Evolutionary conservation across 2,329 filamentous ascomycete species (phyloP), one percentile per base, ranked within the genome.

Genomic region (Cordyceps cicadae): DNA sequence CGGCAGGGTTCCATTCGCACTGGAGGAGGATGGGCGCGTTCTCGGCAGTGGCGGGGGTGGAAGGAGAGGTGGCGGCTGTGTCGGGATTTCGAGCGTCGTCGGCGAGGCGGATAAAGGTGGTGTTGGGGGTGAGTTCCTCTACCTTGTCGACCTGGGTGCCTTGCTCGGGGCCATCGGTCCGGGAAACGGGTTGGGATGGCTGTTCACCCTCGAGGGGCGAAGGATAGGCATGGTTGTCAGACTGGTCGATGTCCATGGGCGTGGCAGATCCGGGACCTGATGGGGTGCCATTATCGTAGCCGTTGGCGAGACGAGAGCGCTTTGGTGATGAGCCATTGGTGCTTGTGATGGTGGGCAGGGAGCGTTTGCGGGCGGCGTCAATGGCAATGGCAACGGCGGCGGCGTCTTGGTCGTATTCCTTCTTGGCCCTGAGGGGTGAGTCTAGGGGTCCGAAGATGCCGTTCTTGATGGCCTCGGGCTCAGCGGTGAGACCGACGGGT

Each of bases 1-100:
- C 80, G 73, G 72, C 78, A 67, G 85, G 85, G 77, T 82, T 86
- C 82, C 84, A 87, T 78, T 86, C 83, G 80, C 84, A 87, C 74
- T 86, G 83, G 76, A 87, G 79, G 73, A 87, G 75, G 68, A 86
- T 79, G 70, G 84, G 82, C 73, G 78, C 77, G 68, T 79, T 82
- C 70, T 83, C 80, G 15, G 39, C n/a, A 64, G 70, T 68, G 64
- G 70, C 67, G 60, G 67, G 66, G 55, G 46, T 15, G 41, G 46
- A 43, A 46, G 55, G 17, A 41, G 46, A 29, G 15, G 55, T 34
- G 24, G 72, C 67, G 54, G 74, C 71, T 46, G 74, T 65, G 68
- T 72, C 66, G 69, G 72, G 64, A 71, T 67, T 69, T 29, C 67
- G 52, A 51, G 69, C 66, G 59, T 79, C 75, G 66, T 80, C 77